Evolutionary conservation across 768 basidiomycete species (phyloP).

Genomic region (Boletus vermiculosoides): DNA sequence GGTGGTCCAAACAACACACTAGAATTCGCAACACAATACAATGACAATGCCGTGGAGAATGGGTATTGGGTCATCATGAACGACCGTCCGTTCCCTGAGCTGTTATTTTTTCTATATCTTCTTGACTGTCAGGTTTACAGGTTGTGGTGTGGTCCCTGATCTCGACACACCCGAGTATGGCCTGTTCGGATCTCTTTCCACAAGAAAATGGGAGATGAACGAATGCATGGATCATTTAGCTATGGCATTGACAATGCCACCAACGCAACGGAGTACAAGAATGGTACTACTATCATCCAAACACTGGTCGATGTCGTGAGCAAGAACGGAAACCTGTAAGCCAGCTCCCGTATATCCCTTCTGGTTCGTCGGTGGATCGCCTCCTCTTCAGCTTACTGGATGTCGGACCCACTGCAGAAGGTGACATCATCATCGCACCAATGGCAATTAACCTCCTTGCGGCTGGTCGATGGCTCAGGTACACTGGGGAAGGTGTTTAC

Average conservation of each 20-base stretch:
- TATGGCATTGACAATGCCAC: slow-evolving; percentile 49
- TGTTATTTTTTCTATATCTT: background rate
- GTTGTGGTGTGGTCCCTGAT: slow-evolving; percentile 49
- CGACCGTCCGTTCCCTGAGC: slow-evolving; percentile 30
- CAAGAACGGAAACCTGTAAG: slow-evolving; percentile 62
- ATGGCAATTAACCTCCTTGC: slow-evolving; percentile 47
- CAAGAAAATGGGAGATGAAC: slow-evolving; percentile 52
- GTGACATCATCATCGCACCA: slow-evolving; percentile 50
- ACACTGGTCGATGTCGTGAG: slow-evolving; percentile 58
- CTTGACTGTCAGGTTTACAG: slow-evolving; percentile 24
- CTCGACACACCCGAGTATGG: slow-evolving; percentile 57
- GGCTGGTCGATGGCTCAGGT: slow-evolving; percentile 50
- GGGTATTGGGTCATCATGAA: slow-evolving; percentile 49
- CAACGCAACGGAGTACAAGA: slow-evolving; percentile 44
- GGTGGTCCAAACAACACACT: slow-evolving; percentile 47
- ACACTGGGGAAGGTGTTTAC: slow-evolving; percentile 51
- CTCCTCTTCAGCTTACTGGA: slow-evolving; percentile 42
- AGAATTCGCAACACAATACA: slow-evolving; percentile 45
- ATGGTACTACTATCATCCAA: slow-evolving; percentile 47
- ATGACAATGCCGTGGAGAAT: slow-evolving; percentile 39
- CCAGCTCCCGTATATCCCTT: background rate
- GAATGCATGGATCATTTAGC: slow-evolving; percentile 53
- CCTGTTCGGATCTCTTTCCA: slow-evolving; percentile 44
- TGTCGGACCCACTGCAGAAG: slow-evolving; percentile 53
- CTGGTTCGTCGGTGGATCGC: background rate